Conservation (phyloP, 1,284 basidiomycete species). For the Kalmanozyma brasiliensis region DNA sequence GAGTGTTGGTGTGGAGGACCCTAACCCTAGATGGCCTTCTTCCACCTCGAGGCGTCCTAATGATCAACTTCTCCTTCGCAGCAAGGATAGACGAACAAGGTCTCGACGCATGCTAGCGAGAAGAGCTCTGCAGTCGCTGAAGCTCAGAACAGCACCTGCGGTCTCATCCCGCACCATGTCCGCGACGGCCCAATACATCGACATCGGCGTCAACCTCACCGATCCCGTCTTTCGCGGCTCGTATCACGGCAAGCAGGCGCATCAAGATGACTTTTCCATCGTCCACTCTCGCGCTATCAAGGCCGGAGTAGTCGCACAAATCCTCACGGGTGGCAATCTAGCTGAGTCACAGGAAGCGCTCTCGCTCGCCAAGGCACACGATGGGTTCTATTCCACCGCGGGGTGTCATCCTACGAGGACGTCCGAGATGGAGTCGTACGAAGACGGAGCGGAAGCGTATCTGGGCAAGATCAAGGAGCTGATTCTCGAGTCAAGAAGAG, state of each 20-base stretch:
- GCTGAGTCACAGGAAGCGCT: slow-evolving; percentile 76
- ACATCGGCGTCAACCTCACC: slow-evolving; percentile 72
- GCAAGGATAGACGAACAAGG: too few relatives aligned
- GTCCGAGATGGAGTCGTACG: slow-evolving; percentile 76
- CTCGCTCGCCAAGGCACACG: slow-evolving; percentile 73
- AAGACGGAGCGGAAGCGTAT: slow-evolving; percentile 74
- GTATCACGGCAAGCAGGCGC: slow-evolving; percentile 70
- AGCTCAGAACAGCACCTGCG: background rate
- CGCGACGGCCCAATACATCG: too few relatives aligned
- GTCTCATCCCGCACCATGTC: slow-evolving; percentile 10
- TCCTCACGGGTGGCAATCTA: slow-evolving; percentile 83
- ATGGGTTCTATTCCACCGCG: slow-evolving; percentile 78
- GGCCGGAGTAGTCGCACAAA: slow-evolving; percentile 80
- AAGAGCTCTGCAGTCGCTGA: too few relatives aligned
- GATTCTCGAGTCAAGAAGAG: slow-evolving; percentile 11
- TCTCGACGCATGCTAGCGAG: too few relatives aligned
- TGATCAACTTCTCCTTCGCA: too few relatives aligned
- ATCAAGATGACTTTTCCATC: slow-evolving; percentile 74
- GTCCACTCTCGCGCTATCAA: slow-evolving; percentile 75
- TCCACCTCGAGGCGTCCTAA: background rate
- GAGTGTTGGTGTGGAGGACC: slow-evolving; percentile 30
- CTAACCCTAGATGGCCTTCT: background rate
- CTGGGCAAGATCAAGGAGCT: slow-evolving; percentile 70
- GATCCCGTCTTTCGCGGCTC: slow-evolving; percentile 70
- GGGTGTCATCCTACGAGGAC: slow-evolving; percentile 90